phyloP scores from a whole-genome alignment of 2,329 filamentous ascomycete genomes.

The Bipolaris cookei region DNA sequence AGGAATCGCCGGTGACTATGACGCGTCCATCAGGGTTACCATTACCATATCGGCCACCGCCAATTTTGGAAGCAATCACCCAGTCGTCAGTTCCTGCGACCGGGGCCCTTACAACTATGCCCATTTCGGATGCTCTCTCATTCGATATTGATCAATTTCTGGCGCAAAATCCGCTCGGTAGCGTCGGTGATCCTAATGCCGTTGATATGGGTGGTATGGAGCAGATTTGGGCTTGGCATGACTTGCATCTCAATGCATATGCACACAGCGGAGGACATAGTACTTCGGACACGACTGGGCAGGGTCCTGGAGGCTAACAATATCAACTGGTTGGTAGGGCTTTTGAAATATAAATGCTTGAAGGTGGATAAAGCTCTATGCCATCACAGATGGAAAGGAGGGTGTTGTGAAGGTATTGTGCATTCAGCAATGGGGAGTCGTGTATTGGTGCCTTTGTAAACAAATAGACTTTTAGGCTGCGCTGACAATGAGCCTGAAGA shows the following conservation, averaged over 20 bases:
- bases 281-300: neutral
- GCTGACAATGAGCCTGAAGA: neutral
- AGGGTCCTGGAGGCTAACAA: neutral
- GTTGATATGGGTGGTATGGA: conserved; percentile 43
- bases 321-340: too few relatives aligned
- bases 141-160: conserved; percentile 43
- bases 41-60: neutral
- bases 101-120: neutral
- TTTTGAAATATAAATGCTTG: too few relatives aligned
- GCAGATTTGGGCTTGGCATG: conserved; percentile 43
- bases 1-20: neutral
- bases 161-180: conserved; percentile 34
- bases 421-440: neutral
- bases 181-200: conserved; percentile 6
- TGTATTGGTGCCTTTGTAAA: neutral
- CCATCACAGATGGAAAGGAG: neutral
- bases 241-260: conserved; percentile 32
- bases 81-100: neutral
- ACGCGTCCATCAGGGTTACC: neutral
- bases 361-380: too few relatives aligned
- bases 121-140: conserved; percentile 24
- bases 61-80: neutral
- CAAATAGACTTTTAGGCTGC: neutral
- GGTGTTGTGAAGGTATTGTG: neutral
- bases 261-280: conserved; percentile 3